Evolutionary conservation across 352 stramenopile genomes (phyloP).

Genomic region (Thalassiosira mediterranea): DNA sequence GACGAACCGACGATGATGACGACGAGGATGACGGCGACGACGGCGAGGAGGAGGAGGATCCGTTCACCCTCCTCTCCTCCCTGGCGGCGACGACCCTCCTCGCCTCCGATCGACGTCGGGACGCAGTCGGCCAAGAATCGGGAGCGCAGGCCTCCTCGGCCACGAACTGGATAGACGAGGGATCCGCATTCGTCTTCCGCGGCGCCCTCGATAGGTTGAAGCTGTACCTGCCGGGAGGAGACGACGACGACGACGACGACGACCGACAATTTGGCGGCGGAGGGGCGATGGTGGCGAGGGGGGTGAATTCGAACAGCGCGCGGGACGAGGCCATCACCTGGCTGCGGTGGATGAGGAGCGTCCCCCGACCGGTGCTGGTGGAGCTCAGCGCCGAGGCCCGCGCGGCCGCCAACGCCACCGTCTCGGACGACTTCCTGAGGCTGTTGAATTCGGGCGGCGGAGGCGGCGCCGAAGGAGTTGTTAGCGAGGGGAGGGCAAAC

Average conservation of each 20-base stretch:
- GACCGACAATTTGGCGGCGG: too few relatives aligned
- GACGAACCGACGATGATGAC: too few relatives aligned
- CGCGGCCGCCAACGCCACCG: conserved; percentile 46
- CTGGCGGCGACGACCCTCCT: conserved; percentile 58
- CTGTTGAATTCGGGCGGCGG: conserved; percentile 28
- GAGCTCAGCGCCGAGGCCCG: conserved; percentile 57
- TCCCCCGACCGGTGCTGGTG: conserved; percentile 58
- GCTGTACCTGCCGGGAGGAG: conserved; percentile 28
- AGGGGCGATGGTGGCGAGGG: background rate
- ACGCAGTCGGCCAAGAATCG: conserved; percentile 53
- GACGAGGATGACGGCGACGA: too few relatives aligned
- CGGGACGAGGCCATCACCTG: conserved; percentile 57
- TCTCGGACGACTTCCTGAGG: conserved; percentile 52
- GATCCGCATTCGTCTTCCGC: conserved; percentile 56
- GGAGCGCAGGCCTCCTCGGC: conserved; percentile 49
- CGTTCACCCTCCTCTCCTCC: conserved; percentile 61
- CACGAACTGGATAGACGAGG: conserved; percentile 81
- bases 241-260: too few relatives aligned
- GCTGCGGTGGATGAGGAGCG: conserved; percentile 69
- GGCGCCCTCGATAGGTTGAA: conserved; percentile 59
- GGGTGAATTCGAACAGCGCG: conserved; percentile 17
- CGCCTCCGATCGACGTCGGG: conserved; percentile 62
- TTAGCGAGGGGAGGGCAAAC: background rate
- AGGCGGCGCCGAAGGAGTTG: background rate
- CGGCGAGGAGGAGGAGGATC: conserved; percentile 42